Base-by-base conservation (phyloP, 345 rosid genomes). In the Lumnitzera racemosa region DNA sequence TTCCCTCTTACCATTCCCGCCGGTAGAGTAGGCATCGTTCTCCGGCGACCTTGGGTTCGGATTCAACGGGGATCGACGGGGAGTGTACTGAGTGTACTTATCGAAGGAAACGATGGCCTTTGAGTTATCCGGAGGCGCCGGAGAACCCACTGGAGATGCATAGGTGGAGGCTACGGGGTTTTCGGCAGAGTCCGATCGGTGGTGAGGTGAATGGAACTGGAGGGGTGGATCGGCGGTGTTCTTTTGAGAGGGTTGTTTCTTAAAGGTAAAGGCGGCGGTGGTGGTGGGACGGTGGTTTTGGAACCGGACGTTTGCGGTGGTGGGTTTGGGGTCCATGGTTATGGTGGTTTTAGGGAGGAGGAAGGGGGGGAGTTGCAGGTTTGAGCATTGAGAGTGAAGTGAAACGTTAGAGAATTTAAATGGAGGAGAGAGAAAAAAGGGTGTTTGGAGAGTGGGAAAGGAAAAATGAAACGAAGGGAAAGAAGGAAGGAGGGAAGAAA, bases 231-330 rank as follows among this genome's bases (percentile, higher is more conserved):
- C 87, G 41, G 82, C 13, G 55, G 53, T 59, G 68, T 74, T 49
- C 56, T 80, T 81, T 14, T 86, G 78, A 12, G 99, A 90, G 0
- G 80, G 70, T 0, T 90, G 78, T 43, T 82, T 87, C 62, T 76
- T 89, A 89, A 85, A 80, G 64, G 31, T 57, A 41, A 10, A 59
- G 59, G 70, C 23, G 50, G 36, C 49, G 51, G 43, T 58, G 46
- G 58, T 54, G 63, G 27, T 12, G 47, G 54, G 3, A 43, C 20
- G 36, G 49, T 49, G 46, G 60, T 13, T 8, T 29, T 20, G 62
- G 50, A 36, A 36, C 7, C 6, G 9, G 43, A 36, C 43, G 6
- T 6, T 36, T 36, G 43, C 10, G 43, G 10, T 36, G 43, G 43
- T 36, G 43, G 3, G 7, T 36, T 36, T 36, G 43, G 43, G 9